Evolutionary conservation across 2,329 filamentous ascomycete species (phyloP), one percentile per base, ranked within the genome.

Genomic region (Cercospora brassicicola): DNA sequence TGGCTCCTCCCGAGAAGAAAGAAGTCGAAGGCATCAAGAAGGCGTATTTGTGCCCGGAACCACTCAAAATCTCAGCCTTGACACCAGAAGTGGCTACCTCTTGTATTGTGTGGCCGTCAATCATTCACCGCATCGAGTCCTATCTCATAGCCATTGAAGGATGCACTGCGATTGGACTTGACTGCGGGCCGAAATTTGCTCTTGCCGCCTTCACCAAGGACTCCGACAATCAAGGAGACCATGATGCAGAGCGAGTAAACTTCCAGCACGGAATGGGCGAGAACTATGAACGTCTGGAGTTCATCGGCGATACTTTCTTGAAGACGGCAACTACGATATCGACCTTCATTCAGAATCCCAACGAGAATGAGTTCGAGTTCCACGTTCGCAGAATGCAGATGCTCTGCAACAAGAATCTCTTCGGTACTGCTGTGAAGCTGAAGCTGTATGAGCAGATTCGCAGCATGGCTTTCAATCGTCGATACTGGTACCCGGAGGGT

Each of bases 291-390:
- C 88, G 95, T 11, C 85, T 98, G 0, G 95, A 99, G 75, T 96
- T 97, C 68, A 84, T 98, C 2, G 95, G 95, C 0, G 95, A 99
- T 78, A 91, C 90, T 36, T 97, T 97, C 75, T 84, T 99, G 67
- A 99, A 99, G 80, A 94, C 97, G 89, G 92, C 92, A 10, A 97
- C 94, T 0, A 94, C 94, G 0, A 93, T 99, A 63, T 89, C 93
- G 0, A 84, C 96, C 0, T 98, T 91, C 76, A 90, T 90, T 0
- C 85, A 89, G 30, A 88, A 91, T 20, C 92, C 93, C 0, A 87
- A 91, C 59, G 88, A 91, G 69, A 88, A 93, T 71, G 95, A 99
- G 76, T 96, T 90, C 59, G 89, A 92, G 65, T 95, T 92, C 73
- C 95, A 99, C 75, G 91, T 96, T 7, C 90, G 93, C 73, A 89